Base-by-base conservation (phyloP, 306 rosid genomes). In the Castanospermum australe region DNA sequence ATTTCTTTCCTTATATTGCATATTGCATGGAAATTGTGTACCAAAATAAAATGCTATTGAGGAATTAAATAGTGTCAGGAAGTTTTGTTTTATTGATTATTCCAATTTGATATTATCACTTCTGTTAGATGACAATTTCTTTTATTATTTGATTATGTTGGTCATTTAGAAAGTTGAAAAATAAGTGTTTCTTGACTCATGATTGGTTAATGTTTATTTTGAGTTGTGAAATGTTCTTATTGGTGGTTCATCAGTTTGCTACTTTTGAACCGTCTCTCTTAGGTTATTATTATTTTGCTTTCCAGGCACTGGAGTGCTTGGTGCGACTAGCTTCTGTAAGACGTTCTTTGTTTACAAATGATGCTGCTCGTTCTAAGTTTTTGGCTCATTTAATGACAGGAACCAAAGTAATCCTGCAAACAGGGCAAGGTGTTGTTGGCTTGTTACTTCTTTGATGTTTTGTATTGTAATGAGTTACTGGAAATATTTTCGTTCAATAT, bases 241-340 rank as follows among this genome's bases (percentile, higher is more conserved):
- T 86, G 72, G 38, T 77, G 75, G 83, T 48, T 81, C 41, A 47
- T 51, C 71, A 39, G 52, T 17, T 78, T 69, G 73, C 60, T 71
- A 44, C 77, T 86, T 77, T 80, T 32, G 80, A 67, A 47, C 68
- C 59, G 71, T 55, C 76, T 82, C 55, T 69, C 79, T 84, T 72
- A 42, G 75, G 85, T 20, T 75, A 85, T 85, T 52, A 75, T 74
- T 71, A 30, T 71, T 86, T 88, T 87, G 84, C 82, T 87, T 87
- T 90, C 73, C 84, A 95, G 99, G 98, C 99, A 86, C 85, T 95
- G 89, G 99, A 93, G 91, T 95, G 98, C 98, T 91, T 95, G 96
- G 98, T 93, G 89, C 98, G 98, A 79, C 90, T 95, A 51, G 97
- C 99, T 75, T 95, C 99, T 85, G 94, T 95, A 77, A 91, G 99